Conservation (phyloP, 495 filamentous ascomycete genomes). For the Lasiosphaeria miniovina region DNA sequence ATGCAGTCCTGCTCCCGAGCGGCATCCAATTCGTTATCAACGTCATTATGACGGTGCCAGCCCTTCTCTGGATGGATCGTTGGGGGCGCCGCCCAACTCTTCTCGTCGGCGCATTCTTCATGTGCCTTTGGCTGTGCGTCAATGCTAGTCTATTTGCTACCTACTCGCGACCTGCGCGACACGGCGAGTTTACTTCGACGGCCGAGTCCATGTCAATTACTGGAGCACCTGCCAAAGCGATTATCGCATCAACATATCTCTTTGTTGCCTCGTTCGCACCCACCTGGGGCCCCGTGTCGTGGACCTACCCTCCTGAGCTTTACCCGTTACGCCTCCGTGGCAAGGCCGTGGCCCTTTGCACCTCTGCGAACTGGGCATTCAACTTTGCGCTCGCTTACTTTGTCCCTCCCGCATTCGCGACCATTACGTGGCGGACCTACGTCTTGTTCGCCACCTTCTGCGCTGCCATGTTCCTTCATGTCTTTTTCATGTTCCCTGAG, state of each 20-base stretch:
- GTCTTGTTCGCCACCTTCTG: conserved; percentile 76
- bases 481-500: conserved; percentile 81
- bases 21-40: conserved; percentile 75
- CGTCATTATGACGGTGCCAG: conserved; percentile 55
- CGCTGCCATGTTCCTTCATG: conserved; percentile 66
- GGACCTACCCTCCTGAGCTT: conserved; percentile 76
- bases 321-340: conserved; percentile 70
- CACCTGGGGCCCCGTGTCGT: conserved; percentile 69
- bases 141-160: conserved; percentile 65
- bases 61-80: conserved; percentile 54
- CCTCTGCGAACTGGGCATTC: conserved; percentile 73
- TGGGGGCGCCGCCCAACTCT: conserved; percentile 63
- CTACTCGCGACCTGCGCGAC: conserved; percentile 39
- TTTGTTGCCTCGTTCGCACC: conserved; percentile 74
- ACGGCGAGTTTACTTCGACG: conserved; percentile 33
- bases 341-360: conserved; percentile 70
- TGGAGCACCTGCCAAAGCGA: conserved; percentile 60
- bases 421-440: conserved; percentile 72
- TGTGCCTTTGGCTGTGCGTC: conserved; percentile 66
- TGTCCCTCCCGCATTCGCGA: conserved; percentile 69
- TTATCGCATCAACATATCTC: conserved; percentile 76
- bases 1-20: conserved; percentile 58
- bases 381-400: conserved; percentile 81
- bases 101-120: conserved; percentile 61
- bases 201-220: conserved; percentile 49